phyloP scores from a whole-genome alignment of 2,329 filamentous ascomycete species.

The Rosellinia necatrix region DNA sequence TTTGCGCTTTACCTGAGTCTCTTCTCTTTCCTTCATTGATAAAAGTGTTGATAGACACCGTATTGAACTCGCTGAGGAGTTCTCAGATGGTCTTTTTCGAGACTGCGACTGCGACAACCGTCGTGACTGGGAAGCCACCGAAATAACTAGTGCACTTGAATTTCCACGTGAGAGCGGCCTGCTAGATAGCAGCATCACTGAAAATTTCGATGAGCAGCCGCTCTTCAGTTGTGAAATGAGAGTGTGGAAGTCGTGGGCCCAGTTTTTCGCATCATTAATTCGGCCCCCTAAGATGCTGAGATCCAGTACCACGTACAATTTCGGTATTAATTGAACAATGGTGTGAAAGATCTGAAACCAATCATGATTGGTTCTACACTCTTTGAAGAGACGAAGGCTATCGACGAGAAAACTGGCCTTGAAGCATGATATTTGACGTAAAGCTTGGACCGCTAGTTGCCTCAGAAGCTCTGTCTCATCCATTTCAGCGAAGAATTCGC shows the following conservation, averaged over 20 bases:
- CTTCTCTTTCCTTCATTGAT: not conserved
- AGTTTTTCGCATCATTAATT: slow-evolving; percentile 3
- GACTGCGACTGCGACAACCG: not conserved
- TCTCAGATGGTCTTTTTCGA: not conserved
- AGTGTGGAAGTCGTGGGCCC: slow-evolving; percentile 1
- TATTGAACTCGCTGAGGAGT: not conserved
- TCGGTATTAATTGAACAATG: slow-evolving; percentile 2
- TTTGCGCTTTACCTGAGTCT: not conserved
- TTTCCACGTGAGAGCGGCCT: not conserved
- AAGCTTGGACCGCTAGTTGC: slow-evolving; percentile 8
- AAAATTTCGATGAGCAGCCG: not conserved
- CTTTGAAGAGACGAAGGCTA: not conserved
- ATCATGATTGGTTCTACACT: not conserved
- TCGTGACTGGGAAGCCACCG: not conserved
- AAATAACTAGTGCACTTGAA: not conserved
- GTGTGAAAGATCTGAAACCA: slow-evolving; percentile 1
- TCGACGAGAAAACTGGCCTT: not conserved
- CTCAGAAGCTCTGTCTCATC: slow-evolving; percentile 7
- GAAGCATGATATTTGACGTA: not conserved
- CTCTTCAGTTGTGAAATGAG: slow-evolving; percentile 2
- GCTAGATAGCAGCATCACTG: slow-evolving; percentile 10
- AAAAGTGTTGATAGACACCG: not conserved
- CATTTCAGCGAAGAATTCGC: not conserved
- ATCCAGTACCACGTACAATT: not conserved
- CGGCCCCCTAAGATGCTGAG: not conserved